These are phyloP conservation scores for Saccharomyces hybrid DNA, from an alignment of 1,139 yeast species.

Conservation along the genomic window DNA sequence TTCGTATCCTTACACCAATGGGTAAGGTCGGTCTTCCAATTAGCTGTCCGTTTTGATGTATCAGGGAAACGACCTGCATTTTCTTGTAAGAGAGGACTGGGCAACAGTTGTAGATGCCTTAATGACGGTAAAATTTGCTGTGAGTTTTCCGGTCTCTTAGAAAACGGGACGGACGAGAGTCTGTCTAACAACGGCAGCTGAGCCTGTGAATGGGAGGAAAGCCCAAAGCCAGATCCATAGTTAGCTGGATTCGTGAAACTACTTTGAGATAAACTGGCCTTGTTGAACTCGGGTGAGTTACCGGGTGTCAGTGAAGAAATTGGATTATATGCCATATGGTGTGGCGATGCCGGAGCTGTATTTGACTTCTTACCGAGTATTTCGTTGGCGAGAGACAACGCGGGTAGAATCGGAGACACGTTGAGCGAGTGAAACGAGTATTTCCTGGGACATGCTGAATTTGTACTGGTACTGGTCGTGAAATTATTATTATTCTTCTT, in stretches of 20 bases:
- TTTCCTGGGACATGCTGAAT: neutral
- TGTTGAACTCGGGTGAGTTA: conserved; percentile 16
- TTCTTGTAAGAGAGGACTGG: conserved; percentile 27
- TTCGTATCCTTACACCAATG: conserved; percentile 31
- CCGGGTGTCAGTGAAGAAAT: conserved; percentile 19
- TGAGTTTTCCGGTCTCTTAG: neutral
- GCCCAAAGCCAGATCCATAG: neutral
- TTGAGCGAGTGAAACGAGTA: conserved; percentile 1
- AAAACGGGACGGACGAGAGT: neutral
- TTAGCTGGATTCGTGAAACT: neutral
- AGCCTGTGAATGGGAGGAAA: neutral
- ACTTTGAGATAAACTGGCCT: conserved; percentile 8
- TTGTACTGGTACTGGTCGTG: neutral
- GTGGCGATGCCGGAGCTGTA: conserved; percentile 31
- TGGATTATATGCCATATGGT: conserved; percentile 6
- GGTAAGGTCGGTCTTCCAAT: conserved; percentile 28
- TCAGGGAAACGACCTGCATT: conserved; percentile 30
- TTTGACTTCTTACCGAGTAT: conserved; percentile 16
- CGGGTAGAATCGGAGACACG: neutral
- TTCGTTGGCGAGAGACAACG: neutral
- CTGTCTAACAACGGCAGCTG: neutral
- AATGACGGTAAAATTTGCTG: conserved; percentile 24
- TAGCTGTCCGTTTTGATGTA: conserved; percentile 27
- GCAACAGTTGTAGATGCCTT: conserved; percentile 27
- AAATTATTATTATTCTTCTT: neutral